Evolutionary conservation across 148 eudicot species (phyloP).

Genomic region (Rhododendron williamsianum): DNA sequence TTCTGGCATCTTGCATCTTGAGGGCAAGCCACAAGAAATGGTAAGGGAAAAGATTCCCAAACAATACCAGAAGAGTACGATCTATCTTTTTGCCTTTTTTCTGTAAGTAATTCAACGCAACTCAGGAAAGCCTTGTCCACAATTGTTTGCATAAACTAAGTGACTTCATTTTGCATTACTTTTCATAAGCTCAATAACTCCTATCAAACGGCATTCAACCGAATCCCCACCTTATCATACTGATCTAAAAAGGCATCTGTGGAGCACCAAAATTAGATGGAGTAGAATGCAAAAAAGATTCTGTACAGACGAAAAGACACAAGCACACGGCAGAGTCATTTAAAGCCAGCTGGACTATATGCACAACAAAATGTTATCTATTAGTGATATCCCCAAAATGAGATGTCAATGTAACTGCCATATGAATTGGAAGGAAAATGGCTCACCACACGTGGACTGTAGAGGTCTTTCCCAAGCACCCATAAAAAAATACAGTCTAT

Average conservation of each 20-base stretch:
- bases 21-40: not conserved
- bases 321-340: not conserved
- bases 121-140: not conserved
- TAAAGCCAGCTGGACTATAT: not conserved
- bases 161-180: not conserved
- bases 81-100: not conserved
- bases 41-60: not conserved
- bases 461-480: conserved; percentile 2
- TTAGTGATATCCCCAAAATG: not conserved
- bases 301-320: not conserved
- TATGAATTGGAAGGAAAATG: not conserved
- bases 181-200: not conserved
- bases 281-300: not conserved
- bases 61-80: not conserved
- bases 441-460: not conserved
- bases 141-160: not conserved
- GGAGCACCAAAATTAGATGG: not conserved
- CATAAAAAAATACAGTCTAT: not conserved
- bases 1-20: conserved; percentile 1
- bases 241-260: not conserved
- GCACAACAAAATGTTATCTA: not conserved
- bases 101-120: not conserved
- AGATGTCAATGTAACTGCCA: not conserved
- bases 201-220: not conserved
- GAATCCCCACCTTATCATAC: not conserved